Evolutionary conservation across 108 stramenopile species (phyloP).

Genomic region (Stephanodiscus minutulus): DNA sequence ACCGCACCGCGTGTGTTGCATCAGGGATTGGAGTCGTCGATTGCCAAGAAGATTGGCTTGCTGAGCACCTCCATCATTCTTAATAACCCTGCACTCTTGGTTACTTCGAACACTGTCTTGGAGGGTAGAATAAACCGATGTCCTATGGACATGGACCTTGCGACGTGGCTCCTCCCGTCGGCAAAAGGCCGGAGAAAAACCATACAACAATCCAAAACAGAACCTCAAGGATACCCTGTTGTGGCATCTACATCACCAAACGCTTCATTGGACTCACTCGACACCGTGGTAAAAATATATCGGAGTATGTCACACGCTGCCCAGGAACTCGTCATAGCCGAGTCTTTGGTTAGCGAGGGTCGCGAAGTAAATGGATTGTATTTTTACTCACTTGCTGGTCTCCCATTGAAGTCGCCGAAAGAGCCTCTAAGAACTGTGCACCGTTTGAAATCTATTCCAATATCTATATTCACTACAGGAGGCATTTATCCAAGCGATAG

Average conservation of each 20-base stretch:
- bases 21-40: conserved; percentile 48
- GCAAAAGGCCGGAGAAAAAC: conserved; percentile 27
- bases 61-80: conserved; percentile 30
- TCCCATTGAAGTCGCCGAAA: neutral
- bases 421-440: neutral
- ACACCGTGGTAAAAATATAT: conserved; percentile 26
- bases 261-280: conserved; percentile 6
- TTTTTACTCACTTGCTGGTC: conserved; percentile 11
- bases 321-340: conserved; percentile 16
- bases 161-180: conserved; percentile 27
- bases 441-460: neutral
- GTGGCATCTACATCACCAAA: conserved; percentile 8
- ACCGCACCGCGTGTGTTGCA: conserved; percentile 49
- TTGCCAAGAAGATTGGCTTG: conserved; percentile 45
- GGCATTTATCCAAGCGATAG: conserved; percentile 46
- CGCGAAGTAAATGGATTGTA: conserved; percentile 28
- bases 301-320: conserved; percentile 19
- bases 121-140: conserved; percentile 31
- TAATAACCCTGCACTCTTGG: conserved; percentile 52
- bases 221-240: neutral
- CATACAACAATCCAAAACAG: conserved; percentile 4
- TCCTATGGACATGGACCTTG: conserved; percentile 11
- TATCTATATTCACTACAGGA: conserved; percentile 44
- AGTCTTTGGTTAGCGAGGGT: conserved; percentile 9
- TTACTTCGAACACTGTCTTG: conserved; percentile 22